Conservation (phyloP, 805 yeast species). For the Vanderwaltozyma tropicalis region DNA sequence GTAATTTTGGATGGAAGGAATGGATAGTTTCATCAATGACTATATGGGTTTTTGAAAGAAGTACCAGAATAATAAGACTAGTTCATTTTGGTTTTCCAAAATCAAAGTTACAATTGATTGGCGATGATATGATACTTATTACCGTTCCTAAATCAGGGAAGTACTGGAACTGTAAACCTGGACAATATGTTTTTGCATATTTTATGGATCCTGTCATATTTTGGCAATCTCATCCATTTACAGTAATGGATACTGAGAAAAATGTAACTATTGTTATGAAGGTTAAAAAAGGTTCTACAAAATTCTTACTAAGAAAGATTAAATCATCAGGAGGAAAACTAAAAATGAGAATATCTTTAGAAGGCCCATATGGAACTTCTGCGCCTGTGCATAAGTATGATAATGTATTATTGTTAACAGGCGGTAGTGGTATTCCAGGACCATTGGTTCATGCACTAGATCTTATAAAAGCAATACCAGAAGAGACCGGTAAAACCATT, state of each 20-base stretch:
- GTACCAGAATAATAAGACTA: slow-evolving; percentile 29
- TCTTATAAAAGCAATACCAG: slow-evolving; percentile 12
- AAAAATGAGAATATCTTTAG: slow-evolving; percentile 34
- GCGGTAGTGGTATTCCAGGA: slow-evolving; percentile 69
- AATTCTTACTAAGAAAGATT: slow-evolving; percentile 23
- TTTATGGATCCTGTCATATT: slow-evolving; percentile 37
- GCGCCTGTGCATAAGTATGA: slow-evolving; percentile 41
- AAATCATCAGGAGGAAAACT: slow-evolving; percentile 18
- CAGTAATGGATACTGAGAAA: slow-evolving; percentile 34
- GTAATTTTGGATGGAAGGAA: slow-evolving; percentile 33
- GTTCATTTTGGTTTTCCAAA: slow-evolving; percentile 12
- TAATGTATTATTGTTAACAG: slow-evolving; percentile 51
- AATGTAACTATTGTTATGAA: slow-evolving; percentile 33
- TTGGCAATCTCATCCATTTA: slow-evolving; percentile 53
- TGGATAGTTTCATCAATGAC: slow-evolving; percentile 32
- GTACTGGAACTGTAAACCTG: slow-evolving; percentile 34
- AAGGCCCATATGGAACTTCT: slow-evolving; percentile 63
- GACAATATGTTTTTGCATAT: slow-evolving; percentile 37
- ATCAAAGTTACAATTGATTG: slow-evolving; percentile 11
- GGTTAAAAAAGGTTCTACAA: slow-evolving; percentile 41
- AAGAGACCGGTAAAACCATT: slow-evolving; percentile 3
- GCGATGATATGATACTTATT: slow-evolving; percentile 13
- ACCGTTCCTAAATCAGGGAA: slow-evolving; percentile 8
- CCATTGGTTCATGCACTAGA: slow-evolving; percentile 38
- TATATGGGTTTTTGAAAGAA: slow-evolving; percentile 36